Conservation (phyloP, 495 filamentous ascomycete species). For the Immersiella caudata region DNA sequence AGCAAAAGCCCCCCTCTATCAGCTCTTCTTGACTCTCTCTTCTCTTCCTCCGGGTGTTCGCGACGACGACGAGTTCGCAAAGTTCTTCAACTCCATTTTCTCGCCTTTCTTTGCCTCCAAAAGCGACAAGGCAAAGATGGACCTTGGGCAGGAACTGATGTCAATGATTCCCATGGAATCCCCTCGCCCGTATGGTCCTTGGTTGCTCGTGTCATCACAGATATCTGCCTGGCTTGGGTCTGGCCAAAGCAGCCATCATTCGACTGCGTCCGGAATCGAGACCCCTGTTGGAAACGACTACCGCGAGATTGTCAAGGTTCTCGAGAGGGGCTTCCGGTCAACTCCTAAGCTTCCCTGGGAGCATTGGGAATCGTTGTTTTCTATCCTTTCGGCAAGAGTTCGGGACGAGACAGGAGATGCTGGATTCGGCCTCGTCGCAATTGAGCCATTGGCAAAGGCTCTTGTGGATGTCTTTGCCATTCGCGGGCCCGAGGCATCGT, state of each 20-base stretch:
- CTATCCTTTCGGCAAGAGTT: conserved; percentile 59
- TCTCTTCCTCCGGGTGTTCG: conserved; percentile 43
- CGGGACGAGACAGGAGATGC: conserved; percentile 67
- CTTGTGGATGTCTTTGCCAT: conserved; percentile 38
- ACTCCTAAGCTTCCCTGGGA: conserved; percentile 46
- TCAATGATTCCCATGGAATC: conserved; percentile 41
- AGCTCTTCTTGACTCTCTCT: conserved; percentile 55
- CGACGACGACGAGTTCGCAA: conserved; percentile 47
- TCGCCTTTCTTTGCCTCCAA: conserved; percentile 51
- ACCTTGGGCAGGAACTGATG: conserved; percentile 47
- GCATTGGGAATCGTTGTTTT: conserved; percentile 65
- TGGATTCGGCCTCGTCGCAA: conserved; percentile 59
- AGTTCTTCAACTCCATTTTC: conserved; percentile 47
- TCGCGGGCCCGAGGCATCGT: not conserved
- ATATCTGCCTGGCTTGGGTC: conserved; percentile 36
- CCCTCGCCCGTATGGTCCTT: conserved; percentile 44
- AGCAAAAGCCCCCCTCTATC: conserved; percentile 48
- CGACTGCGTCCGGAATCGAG: conserved; percentile 38
- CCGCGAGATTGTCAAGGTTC: conserved; percentile 66
- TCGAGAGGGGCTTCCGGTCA: conserved; percentile 63
- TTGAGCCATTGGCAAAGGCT: conserved; percentile 70
- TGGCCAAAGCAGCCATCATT: conserved; percentile 37
- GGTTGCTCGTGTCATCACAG: conserved; percentile 45
- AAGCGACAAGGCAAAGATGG: conserved; percentile 43
- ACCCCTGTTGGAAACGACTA: conserved; percentile 60